Percentiles rank a stretch among this genome's conserved stretches.
Conservation (phyloP, 2,329 filamentous ascomycete genomes). For the Phaeomoniella chlamydospora region DNA sequence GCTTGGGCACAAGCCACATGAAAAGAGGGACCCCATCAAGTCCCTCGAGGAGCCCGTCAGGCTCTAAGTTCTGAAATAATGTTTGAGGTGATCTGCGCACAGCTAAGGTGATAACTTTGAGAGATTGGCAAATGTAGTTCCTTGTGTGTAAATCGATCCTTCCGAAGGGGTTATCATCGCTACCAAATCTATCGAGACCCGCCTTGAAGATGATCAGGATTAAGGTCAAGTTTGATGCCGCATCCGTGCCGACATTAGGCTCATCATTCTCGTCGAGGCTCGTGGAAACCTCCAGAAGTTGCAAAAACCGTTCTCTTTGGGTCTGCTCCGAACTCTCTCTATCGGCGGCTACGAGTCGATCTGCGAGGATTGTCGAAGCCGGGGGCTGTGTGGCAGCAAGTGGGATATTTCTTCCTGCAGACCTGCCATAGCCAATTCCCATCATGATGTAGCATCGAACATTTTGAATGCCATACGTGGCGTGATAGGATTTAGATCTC, state of each 20-base stretch:
- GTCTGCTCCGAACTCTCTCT: background rate
- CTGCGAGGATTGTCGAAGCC: background rate
- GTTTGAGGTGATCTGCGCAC: slow-evolving; percentile 58
- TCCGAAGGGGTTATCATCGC: slow-evolving; percentile 54
- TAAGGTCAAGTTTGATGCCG: slow-evolving; percentile 69
- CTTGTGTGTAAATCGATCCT: slow-evolving; percentile 36
- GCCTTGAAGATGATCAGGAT: slow-evolving; percentile 64
- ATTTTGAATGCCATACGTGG: no score
- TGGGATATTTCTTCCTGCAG: background rate
- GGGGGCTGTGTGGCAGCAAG: background rate
- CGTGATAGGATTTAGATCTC: no score
- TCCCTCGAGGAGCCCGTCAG: background rate
- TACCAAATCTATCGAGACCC: slow-evolving; percentile 51
- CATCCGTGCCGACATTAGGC: slow-evolving; percentile 44
- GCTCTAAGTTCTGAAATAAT: slow-evolving; percentile 41
- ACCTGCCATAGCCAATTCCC: background rate
- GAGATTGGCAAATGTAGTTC: slow-evolving; percentile 43
- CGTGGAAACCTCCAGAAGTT: slow-evolving; percentile 53
- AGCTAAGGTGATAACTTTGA: slow-evolving; percentile 62
- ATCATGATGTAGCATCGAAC: background rate
- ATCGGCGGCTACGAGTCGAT: background rate
- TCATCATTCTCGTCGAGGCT: slow-evolving; percentile 28
- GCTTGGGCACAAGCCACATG: slow-evolving; percentile 37
- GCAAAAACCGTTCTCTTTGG: slow-evolving; percentile 38
- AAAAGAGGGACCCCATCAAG: slow-evolving; percentile 32